Base-by-base conservation (phyloP, 306 rosid species). In the Corylus heterophylla region DNA sequence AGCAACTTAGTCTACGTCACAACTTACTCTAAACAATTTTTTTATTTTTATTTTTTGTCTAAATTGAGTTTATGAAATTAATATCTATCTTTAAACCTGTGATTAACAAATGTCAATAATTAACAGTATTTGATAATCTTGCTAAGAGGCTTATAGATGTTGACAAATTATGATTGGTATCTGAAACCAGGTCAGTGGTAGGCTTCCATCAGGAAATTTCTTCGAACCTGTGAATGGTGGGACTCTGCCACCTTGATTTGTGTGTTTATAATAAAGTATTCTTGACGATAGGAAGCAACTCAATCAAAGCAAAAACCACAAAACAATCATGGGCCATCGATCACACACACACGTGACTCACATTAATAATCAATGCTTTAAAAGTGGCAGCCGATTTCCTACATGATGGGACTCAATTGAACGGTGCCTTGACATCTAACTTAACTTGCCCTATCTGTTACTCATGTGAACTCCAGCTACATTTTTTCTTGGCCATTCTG, bases 331-430 rank as follows among this genome's bases (percentile, higher is more conserved):
- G 67, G 22, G 22, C 6, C 31, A 11, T 8, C 51, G 9, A 61
- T 44, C 72, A 76, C 74, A 8, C 45, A 22, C 76, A 70, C 76
- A 54, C 81, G 52, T 55, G 79, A 79, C 70, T 80, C 87, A 76
- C 87, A 66, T 76, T 81, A 71, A 50, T 39, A 39, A 39, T 39
- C 44, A 39, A 5, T 8, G 39, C 18, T 44, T 35, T 22, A 17
- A 48, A 12, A 12, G 59, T 82, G 25, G 56, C 20, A 8, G 3
- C 27, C 37, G 47, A 37, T 3, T 78, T 52, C 54, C 74, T 74
- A 74, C 22, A 35, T 42, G 51, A 12, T 29, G 74, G 71, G 50
- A 54, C 61, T 48, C 52, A 55, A 56, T 44, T 67, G 39, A 54
- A 42, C 3, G 56, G 47, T 42, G 58, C 54, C 64, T 76, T 66